These are phyloP conservation scores for Lentinula lateritia DNA, from an alignment of 768 basidiomycete species.

Conservation along the genomic window DNA sequence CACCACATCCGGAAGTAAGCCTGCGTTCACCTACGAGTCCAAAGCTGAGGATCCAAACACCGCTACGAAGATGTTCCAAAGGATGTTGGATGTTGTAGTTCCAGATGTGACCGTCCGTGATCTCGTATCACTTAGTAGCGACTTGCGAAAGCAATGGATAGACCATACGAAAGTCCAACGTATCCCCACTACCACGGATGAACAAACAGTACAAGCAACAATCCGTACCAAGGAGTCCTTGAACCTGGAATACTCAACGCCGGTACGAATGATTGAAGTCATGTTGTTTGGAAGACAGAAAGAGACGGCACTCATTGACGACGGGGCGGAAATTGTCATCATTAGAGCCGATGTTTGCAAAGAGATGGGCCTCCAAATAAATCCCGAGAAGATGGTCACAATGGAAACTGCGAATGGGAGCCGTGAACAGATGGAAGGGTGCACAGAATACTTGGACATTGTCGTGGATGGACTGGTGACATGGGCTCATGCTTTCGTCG, in stretches of 20 bases:
- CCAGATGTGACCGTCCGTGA: not conserved
- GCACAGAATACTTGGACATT: slow-evolving; percentile 10
- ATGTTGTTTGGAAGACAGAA: too few relatives aligned
- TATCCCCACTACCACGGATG: too few relatives aligned
- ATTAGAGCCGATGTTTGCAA: not conserved
- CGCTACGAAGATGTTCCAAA: not conserved
- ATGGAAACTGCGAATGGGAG: slow-evolving; percentile 19
- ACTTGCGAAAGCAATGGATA: too few relatives aligned
- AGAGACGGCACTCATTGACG: too few relatives aligned
- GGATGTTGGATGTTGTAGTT: not conserved
- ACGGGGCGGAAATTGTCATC: too few relatives aligned
- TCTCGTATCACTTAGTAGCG: not conserved
- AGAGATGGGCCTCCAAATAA: slow-evolving; percentile 10
- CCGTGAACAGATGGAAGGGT: not conserved
- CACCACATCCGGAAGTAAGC: not conserved
- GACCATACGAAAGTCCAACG: too few relatives aligned
- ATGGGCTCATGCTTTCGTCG: slow-evolving; percentile 18
- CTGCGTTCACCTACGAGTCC: not conserved
- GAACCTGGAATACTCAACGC: too few relatives aligned
- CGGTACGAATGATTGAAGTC: too few relatives aligned
- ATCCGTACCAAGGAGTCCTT: too few relatives aligned
- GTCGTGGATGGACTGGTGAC: slow-evolving; percentile 14
- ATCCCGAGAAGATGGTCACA: slow-evolving; percentile 11
- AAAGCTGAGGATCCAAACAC: not conserved
- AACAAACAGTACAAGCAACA: too few relatives aligned